Percentiles rank a stretch among this genome's conserved stretches.
Conservation (phyloP, 495 filamentous ascomycete genomes). For the Hypomontagnella monticulosa region DNA sequence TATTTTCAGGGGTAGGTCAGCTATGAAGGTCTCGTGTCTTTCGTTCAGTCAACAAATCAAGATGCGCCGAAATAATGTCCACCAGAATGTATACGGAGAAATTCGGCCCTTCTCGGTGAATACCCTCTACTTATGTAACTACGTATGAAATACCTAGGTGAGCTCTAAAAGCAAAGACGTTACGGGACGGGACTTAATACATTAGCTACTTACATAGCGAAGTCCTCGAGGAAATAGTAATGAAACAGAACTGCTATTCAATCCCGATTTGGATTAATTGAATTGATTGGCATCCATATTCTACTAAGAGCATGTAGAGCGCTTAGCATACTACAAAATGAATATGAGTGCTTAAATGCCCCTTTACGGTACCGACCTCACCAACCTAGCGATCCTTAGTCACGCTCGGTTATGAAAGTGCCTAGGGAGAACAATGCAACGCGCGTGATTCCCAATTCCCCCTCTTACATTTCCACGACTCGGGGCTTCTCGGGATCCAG, state of each 20-base stretch:
- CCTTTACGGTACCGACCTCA: neutral
- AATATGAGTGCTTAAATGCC: neutral
- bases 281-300: neutral
- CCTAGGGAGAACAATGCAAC: slow-evolving; percentile 10
- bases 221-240: neutral
- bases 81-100: slow-evolving; percentile 23
- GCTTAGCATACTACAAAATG: neutral
- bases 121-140: slow-evolving; percentile 6
- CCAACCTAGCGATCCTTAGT: slow-evolving; percentile 3
- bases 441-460: slow-evolving; percentile 31
- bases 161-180: slow-evolving; percentile 26
- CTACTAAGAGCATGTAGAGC: neutral
- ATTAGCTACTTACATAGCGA: no score
- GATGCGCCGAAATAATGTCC: slow-evolving; percentile 3
- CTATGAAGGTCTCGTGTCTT: slow-evolving; percentile 1
- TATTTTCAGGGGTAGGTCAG: slow-evolving; percentile 29
- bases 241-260: neutral
- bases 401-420: slow-evolving; percentile 14
- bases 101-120: slow-evolving; percentile 37
- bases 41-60: slow-evolving; percentile 24
- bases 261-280: neutral
- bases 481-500: slow-evolving; percentile 38
- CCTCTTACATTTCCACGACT: slow-evolving; percentile 21
- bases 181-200: neutral
- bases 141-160: slow-evolving; percentile 3